Percentiles rank a stretch among this genome's conserved stretches.
phyloP scores from a whole-genome alignment of 2,329 filamentous ascomycete species.

The Gnomoniopsis smithogilvyi region DNA sequence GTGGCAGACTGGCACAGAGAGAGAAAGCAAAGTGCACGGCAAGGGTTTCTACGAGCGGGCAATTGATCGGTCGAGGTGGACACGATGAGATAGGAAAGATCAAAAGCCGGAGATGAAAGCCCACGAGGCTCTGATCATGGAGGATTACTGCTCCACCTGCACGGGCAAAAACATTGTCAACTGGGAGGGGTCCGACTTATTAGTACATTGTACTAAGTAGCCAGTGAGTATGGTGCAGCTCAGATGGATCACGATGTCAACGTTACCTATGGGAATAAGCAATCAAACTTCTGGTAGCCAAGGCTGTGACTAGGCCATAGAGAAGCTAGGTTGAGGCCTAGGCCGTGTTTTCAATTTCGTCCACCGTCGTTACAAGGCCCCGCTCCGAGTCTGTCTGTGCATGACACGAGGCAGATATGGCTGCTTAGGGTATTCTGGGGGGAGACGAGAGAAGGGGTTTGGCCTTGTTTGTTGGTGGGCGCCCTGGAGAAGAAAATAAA shows the following conservation, averaged over 20 bases:
- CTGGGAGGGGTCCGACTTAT: no score
- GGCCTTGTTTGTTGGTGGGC: no score
- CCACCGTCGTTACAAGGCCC: no score
- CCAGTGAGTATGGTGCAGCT: no score
- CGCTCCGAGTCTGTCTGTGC: no score
- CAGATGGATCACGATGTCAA: not conserved
- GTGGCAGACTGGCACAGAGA: not conserved
- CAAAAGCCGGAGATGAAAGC: not conserved
- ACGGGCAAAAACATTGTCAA: not conserved
- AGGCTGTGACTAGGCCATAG: not conserved
- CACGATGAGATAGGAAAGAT: not conserved
- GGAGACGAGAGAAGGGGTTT: no score
- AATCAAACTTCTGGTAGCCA: not conserved
- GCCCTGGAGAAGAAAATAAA: no score
- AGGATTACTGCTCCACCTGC: not conserved
- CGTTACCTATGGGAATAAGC: not conserved
- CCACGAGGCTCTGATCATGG: not conserved
- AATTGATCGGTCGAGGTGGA: not conserved
- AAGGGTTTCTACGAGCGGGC: not conserved
- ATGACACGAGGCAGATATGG: no score
- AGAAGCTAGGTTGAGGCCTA: not conserved
- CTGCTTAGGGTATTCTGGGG: no score
- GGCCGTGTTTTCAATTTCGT: no score
- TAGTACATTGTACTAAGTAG: not conserved
- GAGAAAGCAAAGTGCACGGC: not conserved